Conservation (phyloP, 2,329 filamentous ascomycete species). For the Talaromyces islandicus region DNA sequence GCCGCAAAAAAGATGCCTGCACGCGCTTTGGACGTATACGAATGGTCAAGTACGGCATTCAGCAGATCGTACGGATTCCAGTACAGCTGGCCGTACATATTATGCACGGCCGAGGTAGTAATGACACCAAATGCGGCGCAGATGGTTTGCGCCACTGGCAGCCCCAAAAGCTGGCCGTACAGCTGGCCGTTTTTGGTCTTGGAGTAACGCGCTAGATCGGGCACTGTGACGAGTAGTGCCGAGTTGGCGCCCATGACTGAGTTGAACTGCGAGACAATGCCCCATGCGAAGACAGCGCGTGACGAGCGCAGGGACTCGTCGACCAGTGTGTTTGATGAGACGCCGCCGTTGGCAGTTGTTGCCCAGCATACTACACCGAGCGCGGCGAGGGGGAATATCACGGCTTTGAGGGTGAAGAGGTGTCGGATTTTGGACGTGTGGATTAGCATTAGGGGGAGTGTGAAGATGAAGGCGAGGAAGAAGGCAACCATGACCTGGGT, state of each 20-base stretch:
- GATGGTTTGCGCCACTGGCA: slow-evolving; percentile 16
- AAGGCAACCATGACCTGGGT: slow-evolving; percentile 19
- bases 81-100: slow-evolving; percentile 30
- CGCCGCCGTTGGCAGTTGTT: slow-evolving; percentile 20
- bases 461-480: slow-evolving; percentile 19
- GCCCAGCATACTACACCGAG: slow-evolving; percentile 33
- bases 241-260: slow-evolving; percentile 32
- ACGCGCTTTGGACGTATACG: slow-evolving; percentile 24
- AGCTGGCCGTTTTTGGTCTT: slow-evolving; percentile 25
- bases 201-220: slow-evolving; percentile 33
- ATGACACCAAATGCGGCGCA: slow-evolving; percentile 19
- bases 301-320: slow-evolving; percentile 12
- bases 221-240: slow-evolving; percentile 31
- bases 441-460: slow-evolving; percentile 25
- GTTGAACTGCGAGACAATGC: slow-evolving; percentile 34
- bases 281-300: slow-evolving; percentile 28
- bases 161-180: slow-evolving; percentile 21
- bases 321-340: slow-evolving; percentile 14
- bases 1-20: slow-evolving; percentile 30
- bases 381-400: slow-evolving; percentile 30
- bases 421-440: slow-evolving; percentile 31
- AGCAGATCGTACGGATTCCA: slow-evolving; percentile 35
- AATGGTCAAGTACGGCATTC: slow-evolving; percentile 31
- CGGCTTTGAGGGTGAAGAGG: slow-evolving; percentile 31
- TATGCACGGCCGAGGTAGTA: slow-evolving; percentile 24